Conservation (phyloP, 2,329 filamentous ascomycete genomes). For the Pseudohalonectria lignicola region DNA sequence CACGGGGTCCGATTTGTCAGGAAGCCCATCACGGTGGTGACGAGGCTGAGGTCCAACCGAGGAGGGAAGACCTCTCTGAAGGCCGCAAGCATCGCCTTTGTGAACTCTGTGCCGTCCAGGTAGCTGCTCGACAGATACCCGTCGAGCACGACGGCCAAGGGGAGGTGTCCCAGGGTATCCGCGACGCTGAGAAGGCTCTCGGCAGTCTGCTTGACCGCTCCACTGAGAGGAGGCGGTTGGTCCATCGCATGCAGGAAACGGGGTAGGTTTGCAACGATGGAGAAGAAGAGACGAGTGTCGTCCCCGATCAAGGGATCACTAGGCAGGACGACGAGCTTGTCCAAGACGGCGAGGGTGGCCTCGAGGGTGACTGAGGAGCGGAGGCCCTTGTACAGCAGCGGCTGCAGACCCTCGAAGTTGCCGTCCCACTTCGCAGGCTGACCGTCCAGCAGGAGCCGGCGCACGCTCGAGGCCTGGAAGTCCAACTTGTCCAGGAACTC, state of each 20-base stretch:
- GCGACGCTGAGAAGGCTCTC: slow-evolving; percentile 61
- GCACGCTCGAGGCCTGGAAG: slow-evolving; percentile 56
- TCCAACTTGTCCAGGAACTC: slow-evolving; percentile 78
- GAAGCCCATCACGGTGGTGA: slow-evolving; percentile 84
- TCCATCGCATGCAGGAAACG: slow-evolving; percentile 75
- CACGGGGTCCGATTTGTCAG: slow-evolving; percentile 80
- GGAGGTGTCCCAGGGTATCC: slow-evolving; percentile 56
- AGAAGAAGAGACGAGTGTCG: slow-evolving; percentile 71
- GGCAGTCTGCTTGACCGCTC: slow-evolving; percentile 50
- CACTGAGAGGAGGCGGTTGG: slow-evolving; percentile 30
- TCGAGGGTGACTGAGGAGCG: slow-evolving; percentile 77
- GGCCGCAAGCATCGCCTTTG: slow-evolving; percentile 55
- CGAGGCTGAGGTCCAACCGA: slow-evolving; percentile 67
- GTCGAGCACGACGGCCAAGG: slow-evolving; percentile 58
- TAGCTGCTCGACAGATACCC: slow-evolving; percentile 60
- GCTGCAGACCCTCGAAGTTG: slow-evolving; percentile 74
- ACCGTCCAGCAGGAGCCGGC: slow-evolving; percentile 62
- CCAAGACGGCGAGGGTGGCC: slow-evolving; percentile 64
- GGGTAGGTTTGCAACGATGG: slow-evolving; percentile 84
- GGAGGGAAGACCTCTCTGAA: slow-evolving; percentile 73
- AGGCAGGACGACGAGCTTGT: slow-evolving; percentile 68
- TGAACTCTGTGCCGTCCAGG: slow-evolving; percentile 57
- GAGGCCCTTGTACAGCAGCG: slow-evolving; percentile 81
- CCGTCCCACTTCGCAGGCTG: slow-evolving; percentile 85
- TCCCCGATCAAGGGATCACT: slow-evolving; percentile 73